Evolutionary conservation across 306 rosid genomes (phyloP).

Genomic region (Prunus mira): DNA sequence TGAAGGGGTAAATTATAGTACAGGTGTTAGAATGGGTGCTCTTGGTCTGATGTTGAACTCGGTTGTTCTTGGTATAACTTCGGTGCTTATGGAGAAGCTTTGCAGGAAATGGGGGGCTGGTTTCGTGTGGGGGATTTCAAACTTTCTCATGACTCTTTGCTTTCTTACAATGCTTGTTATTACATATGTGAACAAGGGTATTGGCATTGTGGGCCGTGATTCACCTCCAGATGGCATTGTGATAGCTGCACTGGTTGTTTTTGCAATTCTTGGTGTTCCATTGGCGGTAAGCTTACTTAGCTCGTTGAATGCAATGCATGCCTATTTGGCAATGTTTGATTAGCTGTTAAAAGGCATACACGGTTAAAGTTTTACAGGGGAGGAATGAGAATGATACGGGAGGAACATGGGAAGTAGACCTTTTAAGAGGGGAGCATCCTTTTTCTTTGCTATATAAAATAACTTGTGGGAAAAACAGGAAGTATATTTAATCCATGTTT

Average conservation of each 20-base stretch:
- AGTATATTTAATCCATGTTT: background rate
- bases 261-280: conserved; percentile 83
- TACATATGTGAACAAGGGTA: conserved; percentile 60
- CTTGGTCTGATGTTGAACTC: conserved; percentile 90
- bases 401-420: background rate
- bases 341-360: background rate
- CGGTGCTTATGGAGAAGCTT: conserved; percentile 82
- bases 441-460: conserved; percentile 1
- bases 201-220: conserved; percentile 46
- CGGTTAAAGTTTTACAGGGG: background rate
- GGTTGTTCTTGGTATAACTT: conserved; percentile 82
- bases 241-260: conserved; percentile 56
- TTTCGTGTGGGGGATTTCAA: conserved; percentile 87
- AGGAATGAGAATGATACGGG: background rate
- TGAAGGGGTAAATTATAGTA: conserved; percentile 58
- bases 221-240: conserved; percentile 67
- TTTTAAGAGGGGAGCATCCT: background rate
- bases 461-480: background rate
- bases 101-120: conserved; percentile 87
- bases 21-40: conserved; percentile 93
- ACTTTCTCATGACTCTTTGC: conserved; percentile 79
- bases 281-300: conserved; percentile 63
- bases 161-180: conserved; percentile 68
- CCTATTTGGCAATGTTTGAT: background rate
- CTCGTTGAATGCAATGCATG: conserved; percentile 18